A percentile compares a stretch with the other conserved stretches of the same genome.
phyloP scores from a whole-genome alignment of 768 basidiomycete species.

The Lactarius psammicola region DNA sequence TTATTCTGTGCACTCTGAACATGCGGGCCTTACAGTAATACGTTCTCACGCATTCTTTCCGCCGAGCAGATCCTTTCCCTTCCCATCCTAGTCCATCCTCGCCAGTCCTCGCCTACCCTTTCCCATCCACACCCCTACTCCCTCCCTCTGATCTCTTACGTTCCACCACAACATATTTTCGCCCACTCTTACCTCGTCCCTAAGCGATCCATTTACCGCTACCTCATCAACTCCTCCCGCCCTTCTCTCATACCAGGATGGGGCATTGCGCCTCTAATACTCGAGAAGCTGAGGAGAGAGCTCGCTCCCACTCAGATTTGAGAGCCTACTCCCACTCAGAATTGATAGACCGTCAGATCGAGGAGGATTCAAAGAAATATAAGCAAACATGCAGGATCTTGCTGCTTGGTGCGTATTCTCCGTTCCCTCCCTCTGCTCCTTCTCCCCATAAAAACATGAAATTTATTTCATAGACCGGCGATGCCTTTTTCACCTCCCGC shows the following conservation, averaged over 20 bases:
- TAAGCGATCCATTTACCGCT: background rate
- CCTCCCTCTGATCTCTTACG: background rate
- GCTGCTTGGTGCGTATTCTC: slow-evolving; percentile 67
- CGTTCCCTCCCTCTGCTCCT: background rate
- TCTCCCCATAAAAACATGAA: no score
- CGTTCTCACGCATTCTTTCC: no score
- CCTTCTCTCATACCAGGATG: slow-evolving; percentile 39
- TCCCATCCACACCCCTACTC: background rate
- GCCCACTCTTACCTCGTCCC: background rate
- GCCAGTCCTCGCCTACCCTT: background rate
- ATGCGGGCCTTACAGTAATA: no score
- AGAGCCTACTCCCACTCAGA: slow-evolving; percentile 56
- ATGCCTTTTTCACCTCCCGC: no score
- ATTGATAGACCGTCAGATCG: slow-evolving; percentile 77
- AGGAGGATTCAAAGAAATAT: slow-evolving; percentile 79
- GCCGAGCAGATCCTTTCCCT: no score
- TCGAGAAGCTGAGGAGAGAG: slow-evolving; percentile 55
- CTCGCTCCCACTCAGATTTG: slow-evolving; percentile 57
- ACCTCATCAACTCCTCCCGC: background rate
- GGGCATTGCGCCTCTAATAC: slow-evolving; percentile 64
- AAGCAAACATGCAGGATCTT: slow-evolving; percentile 92
- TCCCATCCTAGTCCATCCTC: background rate
- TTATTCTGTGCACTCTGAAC: no score
- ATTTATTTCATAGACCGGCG: no score
- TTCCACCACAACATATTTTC: background rate